phyloP scores from a whole-genome alignment of 2,329 filamentous ascomycete genomes.

The Penicillium sp. region DNA sequence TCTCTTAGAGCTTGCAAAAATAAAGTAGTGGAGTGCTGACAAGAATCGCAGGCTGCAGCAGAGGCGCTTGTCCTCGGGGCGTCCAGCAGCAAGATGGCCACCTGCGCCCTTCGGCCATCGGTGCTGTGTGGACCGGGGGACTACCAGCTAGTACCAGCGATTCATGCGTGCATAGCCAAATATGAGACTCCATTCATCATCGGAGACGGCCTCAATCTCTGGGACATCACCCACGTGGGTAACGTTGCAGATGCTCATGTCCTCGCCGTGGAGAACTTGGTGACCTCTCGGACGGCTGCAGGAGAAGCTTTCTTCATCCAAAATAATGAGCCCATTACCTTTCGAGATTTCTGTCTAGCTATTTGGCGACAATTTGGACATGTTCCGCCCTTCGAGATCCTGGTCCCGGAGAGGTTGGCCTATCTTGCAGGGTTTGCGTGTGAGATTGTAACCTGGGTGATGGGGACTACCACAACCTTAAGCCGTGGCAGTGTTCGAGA shows the following conservation, averaged over 20 bases:
- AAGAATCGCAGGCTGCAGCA: slow-evolving; percentile 36
- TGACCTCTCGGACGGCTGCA: slow-evolving; percentile 39
- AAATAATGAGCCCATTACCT: slow-evolving; percentile 47
- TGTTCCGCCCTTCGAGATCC: slow-evolving; percentile 47
- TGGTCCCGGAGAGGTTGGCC: slow-evolving; percentile 50
- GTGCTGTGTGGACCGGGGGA: slow-evolving; percentile 46
- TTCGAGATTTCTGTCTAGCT: slow-evolving; percentile 45
- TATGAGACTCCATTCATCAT: slow-evolving; percentile 43
- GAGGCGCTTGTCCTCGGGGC: slow-evolving; percentile 43
- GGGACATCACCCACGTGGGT: slow-evolving; percentile 45
- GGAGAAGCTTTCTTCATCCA: slow-evolving; percentile 49
- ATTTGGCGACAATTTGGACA: slow-evolving; percentile 51
- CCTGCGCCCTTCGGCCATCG: slow-evolving; percentile 45
- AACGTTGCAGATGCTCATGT: slow-evolving; percentile 48
- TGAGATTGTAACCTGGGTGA: slow-evolving; percentile 50
- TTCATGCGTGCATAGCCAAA: slow-evolving; percentile 46
- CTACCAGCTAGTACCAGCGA: slow-evolving; percentile 41
- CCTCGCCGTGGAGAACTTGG: slow-evolving; percentile 44
- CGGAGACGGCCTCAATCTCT: slow-evolving; percentile 43
- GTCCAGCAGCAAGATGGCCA: slow-evolving; percentile 33
- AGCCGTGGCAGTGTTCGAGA: slow-evolving; percentile 57
- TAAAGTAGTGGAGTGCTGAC: slow-evolving; percentile 8
- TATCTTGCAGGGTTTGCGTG: slow-evolving; percentile 48
- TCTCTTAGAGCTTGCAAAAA: neutral
- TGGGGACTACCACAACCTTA: slow-evolving; percentile 47